A percentile compares a stretch with the other conserved stretches of the same genome.
Conservation (phyloP, 768 basidiomycete species). For the Trametes gibbosa region DNA sequence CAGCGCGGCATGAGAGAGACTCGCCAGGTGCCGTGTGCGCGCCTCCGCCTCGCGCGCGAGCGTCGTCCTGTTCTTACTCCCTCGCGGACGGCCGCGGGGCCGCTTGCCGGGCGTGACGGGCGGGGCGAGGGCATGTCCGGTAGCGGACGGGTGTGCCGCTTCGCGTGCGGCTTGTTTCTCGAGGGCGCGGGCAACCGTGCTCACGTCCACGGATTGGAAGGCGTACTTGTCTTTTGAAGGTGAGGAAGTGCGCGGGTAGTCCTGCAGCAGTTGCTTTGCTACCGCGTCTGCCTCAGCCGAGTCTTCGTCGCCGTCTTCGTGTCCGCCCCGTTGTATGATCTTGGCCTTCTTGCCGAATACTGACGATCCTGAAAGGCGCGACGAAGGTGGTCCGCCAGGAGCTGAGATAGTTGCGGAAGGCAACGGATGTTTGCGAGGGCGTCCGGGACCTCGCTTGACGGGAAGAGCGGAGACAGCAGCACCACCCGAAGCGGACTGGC, state of each 20-base stretch:
- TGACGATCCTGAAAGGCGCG: neutral
- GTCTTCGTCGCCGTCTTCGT: neutral
- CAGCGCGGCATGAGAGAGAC: neutral
- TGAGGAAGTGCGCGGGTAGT: neutral
- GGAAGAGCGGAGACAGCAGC: neutral
- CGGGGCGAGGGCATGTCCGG: neutral
- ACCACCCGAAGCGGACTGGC: neutral
- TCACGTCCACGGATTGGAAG: neutral
- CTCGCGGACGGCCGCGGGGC: slow-evolving; percentile 2
- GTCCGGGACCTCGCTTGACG: slow-evolving; percentile 5
- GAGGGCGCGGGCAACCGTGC: neutral
- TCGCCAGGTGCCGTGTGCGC: neutral
- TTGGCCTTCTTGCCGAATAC: neutral
- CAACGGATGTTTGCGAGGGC: slow-evolving; percentile 8
- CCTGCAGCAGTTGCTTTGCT: neutral
- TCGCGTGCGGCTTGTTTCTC: slow-evolving; percentile 1
- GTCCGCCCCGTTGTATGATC: neutral
- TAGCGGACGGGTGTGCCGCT: neutral
- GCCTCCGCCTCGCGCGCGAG: slow-evolving; percentile 2
- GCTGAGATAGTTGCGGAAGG: neutral
- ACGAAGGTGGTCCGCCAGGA: neutral
- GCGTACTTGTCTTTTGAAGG: neutral
- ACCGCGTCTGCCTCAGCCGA: neutral
- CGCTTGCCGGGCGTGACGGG: neutral
- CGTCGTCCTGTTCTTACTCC: slow-evolving; percentile 14